Evolutionary conservation across 345 rosid genomes (phyloP), one percentile per base, ranked within the genome.

Genomic region (Leavenworthia alabamica): DNA sequence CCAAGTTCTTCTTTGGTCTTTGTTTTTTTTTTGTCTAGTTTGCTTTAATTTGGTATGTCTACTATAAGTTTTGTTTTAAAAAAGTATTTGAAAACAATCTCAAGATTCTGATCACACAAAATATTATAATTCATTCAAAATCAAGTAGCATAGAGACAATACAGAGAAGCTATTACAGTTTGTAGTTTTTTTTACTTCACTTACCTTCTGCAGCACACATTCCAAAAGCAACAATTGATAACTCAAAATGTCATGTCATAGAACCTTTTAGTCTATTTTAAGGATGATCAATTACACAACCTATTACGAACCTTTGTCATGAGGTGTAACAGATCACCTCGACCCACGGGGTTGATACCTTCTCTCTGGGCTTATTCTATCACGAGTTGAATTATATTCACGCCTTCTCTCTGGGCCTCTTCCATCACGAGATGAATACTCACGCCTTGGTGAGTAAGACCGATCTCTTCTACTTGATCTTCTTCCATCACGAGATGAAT

Each of bases 391-490:
- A n/a, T 37, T n/a, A n/a, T n/a, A 37, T 1, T 37, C 41, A 2
- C 41, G 41, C 45, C 66, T 70, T 65, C 72, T 78, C 44, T 64
- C 82, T 22, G 75, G 77, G 58, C 86, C 76, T 47, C 89, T 78
- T 47, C 79, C 79, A 37, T 68, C 66, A 23, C 91, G 90, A 19
- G 96, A 82, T 71, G 94, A 88, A 71, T 83, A 80, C 24, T 83
- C 93, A 40, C 78, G 83, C 74, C 86, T 90, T 15, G 88, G 88
- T 47, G 88, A 88, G 74, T 79, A 83, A 20, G 98, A 88, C 12
- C 92, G 67, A 8, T 85, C 96, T 86, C 94, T 81, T 78, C 86
- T n/a, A n/a, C n/a, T 89, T 19, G 91, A 77, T 58, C 92, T 82
- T 79, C 91, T 83, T 75, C 80, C 77, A 41, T 73, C 85, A 8